These are phyloP conservation scores for Combretum micranthum DNA, from an alignment of 345 rosid species.

Conservation along the genomic window DNA sequence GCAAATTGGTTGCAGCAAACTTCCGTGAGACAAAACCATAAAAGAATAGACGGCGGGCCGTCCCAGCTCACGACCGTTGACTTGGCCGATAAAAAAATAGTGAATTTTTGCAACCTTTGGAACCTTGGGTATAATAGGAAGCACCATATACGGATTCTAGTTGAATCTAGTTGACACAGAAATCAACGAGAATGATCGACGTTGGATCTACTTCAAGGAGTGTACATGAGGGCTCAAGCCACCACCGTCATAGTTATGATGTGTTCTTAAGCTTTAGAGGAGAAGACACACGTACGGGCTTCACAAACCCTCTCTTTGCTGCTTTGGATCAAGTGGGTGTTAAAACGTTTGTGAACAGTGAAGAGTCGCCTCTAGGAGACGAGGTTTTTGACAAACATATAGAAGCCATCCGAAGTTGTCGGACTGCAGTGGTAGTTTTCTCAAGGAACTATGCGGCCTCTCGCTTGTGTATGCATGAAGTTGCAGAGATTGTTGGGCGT, in stretches of 20 bases:
- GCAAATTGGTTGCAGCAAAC: too few relatives aligned
- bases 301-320: slow-evolving; percentile 8
- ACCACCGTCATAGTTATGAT: slow-evolving; percentile 4
- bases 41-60: too few relatives aligned
- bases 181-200: neutral
- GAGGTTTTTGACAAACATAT: slow-evolving; percentile 1
- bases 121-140: too few relatives aligned
- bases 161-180: too few relatives aligned
- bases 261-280: slow-evolving; percentile 30
- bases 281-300: slow-evolving; percentile 14
- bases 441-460: slow-evolving; percentile 19
- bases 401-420: slow-evolving; percentile 12
- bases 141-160: too few relatives aligned
- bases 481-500: slow-evolving; percentile 11
- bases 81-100: too few relatives aligned
- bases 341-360: slow-evolving; percentile 9
- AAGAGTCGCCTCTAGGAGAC: slow-evolving; percentile 6
- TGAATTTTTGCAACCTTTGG: too few relatives aligned
- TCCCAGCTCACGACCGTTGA: too few relatives aligned
- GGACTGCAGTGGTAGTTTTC: slow-evolving; percentile 7
- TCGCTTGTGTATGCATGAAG: slow-evolving; percentile 22
- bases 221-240: neutral
- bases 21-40: too few relatives aligned
- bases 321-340: neutral
- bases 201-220: neutral